phyloP scores from a whole-genome alignment of 495 filamentous ascomycete genomes.

The Polyplosphaeria fusca region DNA sequence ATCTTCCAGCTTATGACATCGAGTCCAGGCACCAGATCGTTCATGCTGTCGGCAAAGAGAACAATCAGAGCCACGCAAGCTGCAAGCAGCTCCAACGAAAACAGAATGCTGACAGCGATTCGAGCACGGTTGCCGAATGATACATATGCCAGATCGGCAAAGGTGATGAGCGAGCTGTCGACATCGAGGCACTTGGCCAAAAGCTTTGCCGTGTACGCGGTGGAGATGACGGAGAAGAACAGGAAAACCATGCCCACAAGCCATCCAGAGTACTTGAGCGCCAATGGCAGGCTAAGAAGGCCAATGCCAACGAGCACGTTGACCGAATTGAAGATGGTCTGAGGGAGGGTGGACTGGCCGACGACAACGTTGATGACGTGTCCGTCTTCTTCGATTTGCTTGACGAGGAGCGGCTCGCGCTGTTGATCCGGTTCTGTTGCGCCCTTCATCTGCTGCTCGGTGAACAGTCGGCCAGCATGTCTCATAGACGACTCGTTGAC shows the following conservation, averaged over 20 bases:
- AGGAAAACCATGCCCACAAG: conserved; percentile 75
- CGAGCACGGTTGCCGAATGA: conserved; percentile 84
- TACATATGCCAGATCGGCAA: conserved; percentile 89
- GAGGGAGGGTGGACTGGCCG: conserved; percentile 88
- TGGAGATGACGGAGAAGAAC: conserved; percentile 67
- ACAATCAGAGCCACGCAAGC: conserved; percentile 89
- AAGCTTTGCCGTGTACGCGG: conserved; percentile 81
- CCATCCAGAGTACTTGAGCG: conserved; percentile 89
- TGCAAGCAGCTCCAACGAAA: conserved; percentile 82
- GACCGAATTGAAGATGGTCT: conserved; percentile 95
- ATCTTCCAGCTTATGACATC: conserved; percentile 79
- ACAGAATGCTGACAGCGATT: conserved; percentile 75
- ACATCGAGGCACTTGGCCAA: conserved; percentile 87
- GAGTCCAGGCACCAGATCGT: conserved; percentile 72
- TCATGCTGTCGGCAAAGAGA: conserved; percentile 86
- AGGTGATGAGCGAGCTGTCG: conserved; percentile 76
- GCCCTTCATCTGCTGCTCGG: conserved; percentile 59
- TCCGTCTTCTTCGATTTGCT: conserved; percentile 80
- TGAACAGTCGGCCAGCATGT: conserved; percentile 68
- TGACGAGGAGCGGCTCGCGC: conserved; percentile 75
- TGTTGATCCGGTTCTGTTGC: conserved; percentile 58
- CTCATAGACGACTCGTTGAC: conserved; percentile 66
- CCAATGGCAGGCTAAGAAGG: conserved; percentile 82
- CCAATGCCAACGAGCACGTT: conserved; percentile 94
- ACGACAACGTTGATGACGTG: conserved; percentile 76